Evolutionary conservation across 345 rosid genomes (phyloP).

Genomic region (Citrus unshiu): DNA sequence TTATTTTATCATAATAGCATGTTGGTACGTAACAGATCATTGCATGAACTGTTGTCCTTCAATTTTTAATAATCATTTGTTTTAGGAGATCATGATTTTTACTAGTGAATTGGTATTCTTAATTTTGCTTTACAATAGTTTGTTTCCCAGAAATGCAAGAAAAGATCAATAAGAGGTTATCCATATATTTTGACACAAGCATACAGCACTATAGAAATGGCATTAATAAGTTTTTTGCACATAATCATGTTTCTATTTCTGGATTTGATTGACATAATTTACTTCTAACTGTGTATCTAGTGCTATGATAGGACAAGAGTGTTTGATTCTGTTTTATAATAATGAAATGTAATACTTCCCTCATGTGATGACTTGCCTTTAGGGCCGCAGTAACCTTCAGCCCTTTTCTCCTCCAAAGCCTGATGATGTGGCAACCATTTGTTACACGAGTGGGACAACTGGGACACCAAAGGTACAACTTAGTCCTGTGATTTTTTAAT

Average conservation of each 20-base stretch:
- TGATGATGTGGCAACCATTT: conserved; percentile 68
- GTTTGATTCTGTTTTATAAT: not conserved
- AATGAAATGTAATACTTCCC: not conserved
- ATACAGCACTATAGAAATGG: not conserved
- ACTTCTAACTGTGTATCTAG: not conserved
- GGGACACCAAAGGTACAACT: conserved; percentile 89
- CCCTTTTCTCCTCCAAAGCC: conserved; percentile 60
- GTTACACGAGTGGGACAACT: conserved; percentile 98
- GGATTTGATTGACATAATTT: not conserved
- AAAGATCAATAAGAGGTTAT: not conserved
- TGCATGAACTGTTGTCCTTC: not conserved
- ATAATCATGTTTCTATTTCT: not conserved
- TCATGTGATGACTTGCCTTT: conserved; percentile 28
- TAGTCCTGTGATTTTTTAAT: conserved; percentile 10
- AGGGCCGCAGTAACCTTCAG: conserved; percentile 63
- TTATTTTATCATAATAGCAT: not conserved
- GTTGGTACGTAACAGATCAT: not conserved
- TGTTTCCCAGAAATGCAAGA: not conserved
- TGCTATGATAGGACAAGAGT: not conserved
- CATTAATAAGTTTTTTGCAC: not conserved
- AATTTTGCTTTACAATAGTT: not conserved
- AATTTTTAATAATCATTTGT: not conserved
- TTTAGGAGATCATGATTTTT: not conserved
- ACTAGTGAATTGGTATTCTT: not conserved
- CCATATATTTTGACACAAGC: not conserved